These are phyloP conservation scores for Oligophagozyma castellii DNA, from an alignment of 1,139 yeast species.

Conservation along the genomic window DNA sequence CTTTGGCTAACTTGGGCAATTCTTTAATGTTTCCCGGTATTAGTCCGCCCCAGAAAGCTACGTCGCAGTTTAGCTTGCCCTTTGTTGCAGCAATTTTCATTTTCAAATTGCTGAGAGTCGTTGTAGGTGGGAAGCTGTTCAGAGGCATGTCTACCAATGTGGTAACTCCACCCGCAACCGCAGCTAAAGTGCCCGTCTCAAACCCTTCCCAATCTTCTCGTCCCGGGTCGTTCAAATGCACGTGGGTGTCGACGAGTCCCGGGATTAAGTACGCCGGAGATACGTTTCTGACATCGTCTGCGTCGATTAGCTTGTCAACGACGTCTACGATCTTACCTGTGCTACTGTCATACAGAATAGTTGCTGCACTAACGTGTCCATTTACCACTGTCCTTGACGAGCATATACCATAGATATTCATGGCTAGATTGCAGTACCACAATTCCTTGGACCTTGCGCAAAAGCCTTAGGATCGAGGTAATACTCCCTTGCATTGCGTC, in stretches of 20 bases:
- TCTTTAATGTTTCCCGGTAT: constrained; percentile 64
- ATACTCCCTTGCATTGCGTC: too few relatives aligned
- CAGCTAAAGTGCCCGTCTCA: constrained; percentile 83
- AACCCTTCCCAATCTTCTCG: constrained; percentile 95
- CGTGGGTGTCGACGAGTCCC: constrained; percentile 88
- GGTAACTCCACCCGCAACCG: constrained; percentile 92
- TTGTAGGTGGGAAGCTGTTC: constrained; percentile 91
- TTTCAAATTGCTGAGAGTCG: constrained; percentile 63
- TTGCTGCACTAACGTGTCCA: constrained; percentile 43
- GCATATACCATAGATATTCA: constrained; percentile 48
- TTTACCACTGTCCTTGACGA: constrained; percentile 52
- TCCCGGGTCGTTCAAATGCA: constrained; percentile 88
- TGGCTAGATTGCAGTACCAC: too few relatives aligned
- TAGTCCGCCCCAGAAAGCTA: constrained; percentile 93
- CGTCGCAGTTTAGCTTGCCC: constrained; percentile 82
- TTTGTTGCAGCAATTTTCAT: constrained; percentile 64
- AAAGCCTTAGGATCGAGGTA: too few relatives aligned
- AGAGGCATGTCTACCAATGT: constrained; percentile 94
- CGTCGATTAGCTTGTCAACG: constrained; percentile 28
- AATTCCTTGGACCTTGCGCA: too few relatives aligned
- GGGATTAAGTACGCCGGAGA: constrained; percentile 65
- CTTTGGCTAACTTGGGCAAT: constrained; percentile 56
- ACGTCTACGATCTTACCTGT: constrained; percentile 51
- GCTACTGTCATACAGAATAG: constrained; percentile 46
- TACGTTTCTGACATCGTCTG: constrained; percentile 37